These are phyloP conservation scores for Xylaria acuta DNA, from an alignment of 495 filamentous ascomycete genomes.

Conservation along the genomic window DNA sequence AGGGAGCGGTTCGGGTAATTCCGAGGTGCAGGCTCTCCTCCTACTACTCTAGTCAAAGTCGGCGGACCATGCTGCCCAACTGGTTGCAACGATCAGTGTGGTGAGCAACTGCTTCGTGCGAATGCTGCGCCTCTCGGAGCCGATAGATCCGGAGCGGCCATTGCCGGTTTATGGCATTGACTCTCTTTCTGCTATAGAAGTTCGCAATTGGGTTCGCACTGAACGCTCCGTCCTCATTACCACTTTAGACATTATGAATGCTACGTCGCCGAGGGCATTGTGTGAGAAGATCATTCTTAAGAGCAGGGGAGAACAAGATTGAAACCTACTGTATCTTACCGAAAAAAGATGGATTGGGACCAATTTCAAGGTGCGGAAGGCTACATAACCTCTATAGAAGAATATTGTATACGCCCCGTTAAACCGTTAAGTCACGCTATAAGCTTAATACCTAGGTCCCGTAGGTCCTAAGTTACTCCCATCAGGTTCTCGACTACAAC, in stretches of 20 bases:
- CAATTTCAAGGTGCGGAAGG: neutral
- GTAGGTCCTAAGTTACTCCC: too few relatives aligned
- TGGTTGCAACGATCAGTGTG: neutral
- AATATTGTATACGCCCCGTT: neutral
- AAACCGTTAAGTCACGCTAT: neutral
- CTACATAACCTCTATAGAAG: neutral
- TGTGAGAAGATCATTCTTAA: neutral
- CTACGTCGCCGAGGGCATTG: neutral
- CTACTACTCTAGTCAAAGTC: neutral
- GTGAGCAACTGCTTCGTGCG: conserved; percentile 27
- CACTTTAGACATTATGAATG: conserved; percentile 1
- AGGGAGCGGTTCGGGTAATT: neutral
- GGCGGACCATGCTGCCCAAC: neutral
- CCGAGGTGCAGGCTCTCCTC: neutral
- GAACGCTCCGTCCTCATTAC: neutral
- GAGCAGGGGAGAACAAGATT: neutral
- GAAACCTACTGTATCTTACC: too few relatives aligned
- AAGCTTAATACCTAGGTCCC: too few relatives aligned
- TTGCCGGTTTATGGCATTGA: conserved; percentile 56
- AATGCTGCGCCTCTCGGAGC: conserved; percentile 45
- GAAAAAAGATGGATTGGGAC: too few relatives aligned
- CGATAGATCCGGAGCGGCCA: conserved; percentile 50
- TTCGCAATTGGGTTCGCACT: conserved; percentile 43
- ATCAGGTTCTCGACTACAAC: too few relatives aligned
- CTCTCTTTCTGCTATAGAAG: conserved; percentile 55